Evolutionary conservation across 345 rosid species (phyloP).

Genomic region (Eucalyptus tenuipes): DNA sequence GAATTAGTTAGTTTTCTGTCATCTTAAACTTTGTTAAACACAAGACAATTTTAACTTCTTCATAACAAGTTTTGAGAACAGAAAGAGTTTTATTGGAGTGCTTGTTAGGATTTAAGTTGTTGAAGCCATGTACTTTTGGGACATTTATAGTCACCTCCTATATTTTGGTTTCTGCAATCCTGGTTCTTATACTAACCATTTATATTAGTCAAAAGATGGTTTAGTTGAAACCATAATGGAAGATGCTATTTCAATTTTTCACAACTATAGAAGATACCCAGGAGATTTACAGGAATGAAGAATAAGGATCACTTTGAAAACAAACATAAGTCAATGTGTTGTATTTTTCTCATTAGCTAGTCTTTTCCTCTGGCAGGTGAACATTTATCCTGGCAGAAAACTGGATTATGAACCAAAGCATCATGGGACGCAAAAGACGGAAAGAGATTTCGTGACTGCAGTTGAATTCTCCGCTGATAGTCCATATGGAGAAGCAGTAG

Average conservation of each 20-base stretch:
- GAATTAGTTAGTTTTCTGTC: background rate
- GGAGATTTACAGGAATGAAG: background rate
- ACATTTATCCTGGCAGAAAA: constrained; percentile 49
- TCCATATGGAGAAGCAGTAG: constrained; percentile 85
- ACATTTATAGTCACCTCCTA: background rate
- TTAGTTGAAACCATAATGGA: background rate
- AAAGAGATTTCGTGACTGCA: constrained; percentile 58
- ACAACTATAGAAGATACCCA: background rate
- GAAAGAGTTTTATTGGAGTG: background rate
- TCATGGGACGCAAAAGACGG: constrained; percentile 28
- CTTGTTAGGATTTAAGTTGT: background rate
- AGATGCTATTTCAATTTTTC: background rate
- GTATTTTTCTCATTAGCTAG: background rate
- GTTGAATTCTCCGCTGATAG: constrained; percentile 61
- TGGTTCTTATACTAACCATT: background rate
- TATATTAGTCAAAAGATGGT: background rate
- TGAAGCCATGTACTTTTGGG: background rate
- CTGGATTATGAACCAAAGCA: constrained; percentile 60
- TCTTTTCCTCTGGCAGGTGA: constrained; percentile 36
- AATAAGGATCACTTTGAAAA: background rate
- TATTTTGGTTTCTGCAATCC: background rate
- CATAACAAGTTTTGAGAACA: background rate
- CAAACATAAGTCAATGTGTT: background rate
- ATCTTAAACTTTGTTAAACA: background rate
- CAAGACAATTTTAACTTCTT: background rate